phyloP scores from a whole-genome alignment of 2,329 filamentous ascomycete species.

The Aspergillus phoenicis region DNA sequence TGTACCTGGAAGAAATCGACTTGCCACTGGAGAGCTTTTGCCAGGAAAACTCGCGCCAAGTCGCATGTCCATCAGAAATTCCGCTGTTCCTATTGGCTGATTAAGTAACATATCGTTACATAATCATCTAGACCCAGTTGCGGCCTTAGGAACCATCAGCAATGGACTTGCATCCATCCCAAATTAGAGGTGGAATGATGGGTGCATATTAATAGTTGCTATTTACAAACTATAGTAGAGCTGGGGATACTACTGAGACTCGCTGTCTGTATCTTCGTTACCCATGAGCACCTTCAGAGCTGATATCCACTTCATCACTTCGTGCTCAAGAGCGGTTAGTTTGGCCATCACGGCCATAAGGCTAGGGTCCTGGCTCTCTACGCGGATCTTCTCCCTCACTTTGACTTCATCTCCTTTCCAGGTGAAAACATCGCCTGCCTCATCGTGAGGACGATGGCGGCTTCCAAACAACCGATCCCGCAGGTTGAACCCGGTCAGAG shows the following conservation, averaged over 20 bases:
- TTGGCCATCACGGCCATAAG: constrained; percentile 83
- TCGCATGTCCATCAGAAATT: constrained; percentile 29
- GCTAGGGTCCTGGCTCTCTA: constrained; percentile 87
- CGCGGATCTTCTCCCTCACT: constrained; percentile 84
- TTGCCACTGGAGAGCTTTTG: constrained; percentile 24
- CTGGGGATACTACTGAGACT: constrained; percentile 18
- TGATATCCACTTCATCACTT: constrained; percentile 67
- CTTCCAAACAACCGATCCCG: constrained; percentile 57
- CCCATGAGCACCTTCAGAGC: constrained; percentile 81
- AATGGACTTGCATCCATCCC: neutral
- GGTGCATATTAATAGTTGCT: neutral
- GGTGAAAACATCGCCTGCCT: constrained; percentile 74
- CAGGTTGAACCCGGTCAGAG: constrained; percentile 59
- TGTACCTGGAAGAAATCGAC: constrained; percentile 15
- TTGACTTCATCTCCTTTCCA: constrained; percentile 73
- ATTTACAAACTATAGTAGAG: neutral
- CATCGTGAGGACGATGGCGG: constrained; percentile 69
- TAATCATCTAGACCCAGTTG: constrained; percentile 3
- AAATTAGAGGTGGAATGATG: neutral
- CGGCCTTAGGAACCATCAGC: neutral
- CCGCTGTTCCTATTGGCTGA: constrained; percentile 31
- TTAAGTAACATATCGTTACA: neutral
- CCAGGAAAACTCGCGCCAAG: constrained; percentile 36
- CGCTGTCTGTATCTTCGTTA: constrained; percentile 52
- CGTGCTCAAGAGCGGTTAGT: constrained; percentile 74